phyloP scores from a whole-genome alignment of 1,284 basidiomycete genomes.

The Microbotryum lychnidis-dioicae region DNA sequence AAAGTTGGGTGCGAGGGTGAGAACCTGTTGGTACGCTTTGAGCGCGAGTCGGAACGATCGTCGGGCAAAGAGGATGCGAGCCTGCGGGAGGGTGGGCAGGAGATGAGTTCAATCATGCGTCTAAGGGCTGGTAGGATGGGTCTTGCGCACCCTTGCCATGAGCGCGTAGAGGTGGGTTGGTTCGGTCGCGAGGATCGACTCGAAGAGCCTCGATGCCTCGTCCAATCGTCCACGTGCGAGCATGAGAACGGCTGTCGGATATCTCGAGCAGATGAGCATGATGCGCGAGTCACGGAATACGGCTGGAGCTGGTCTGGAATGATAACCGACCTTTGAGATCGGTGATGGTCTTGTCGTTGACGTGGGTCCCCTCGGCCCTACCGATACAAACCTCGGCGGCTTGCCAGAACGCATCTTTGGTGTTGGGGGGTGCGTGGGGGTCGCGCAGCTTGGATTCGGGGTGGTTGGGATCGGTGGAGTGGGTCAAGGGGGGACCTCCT shows the following conservation, averaged over 20 bases:
- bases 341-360: conserved; percentile 15
- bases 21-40: conserved; percentile 71
- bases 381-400: conserved; percentile 44
- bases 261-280: too few species aligned
- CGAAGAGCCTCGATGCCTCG: conserved; percentile 68
- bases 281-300: too few species aligned
- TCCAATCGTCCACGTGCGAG: conserved; percentile 42
- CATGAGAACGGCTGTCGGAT: conserved; percentile 9
- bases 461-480: conserved; percentile 19
- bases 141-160: conserved; percentile 56
- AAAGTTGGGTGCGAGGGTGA: conserved; percentile 65
- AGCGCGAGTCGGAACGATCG: conserved; percentile 69
- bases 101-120: conserved; percentile 28
- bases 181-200: conserved; percentile 65
- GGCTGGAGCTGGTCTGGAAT: too few species aligned
- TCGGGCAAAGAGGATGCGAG: conserved; percentile 69
- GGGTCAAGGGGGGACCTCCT: neutral
- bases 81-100: conserved; percentile 45
- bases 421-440: conserved; percentile 12
- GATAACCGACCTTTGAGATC: conserved; percentile 10
- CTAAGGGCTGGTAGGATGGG: conserved; percentile 7
- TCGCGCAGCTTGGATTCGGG: conserved; percentile 12
- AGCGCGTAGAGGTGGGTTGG: conserved; percentile 75
- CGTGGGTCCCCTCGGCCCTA: conserved; percentile 19
- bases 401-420: conserved; percentile 59